Evolutionary conservation across 352 stramenopile genomes (phyloP).

Genomic region (Phytophthora cactorum): DNA sequence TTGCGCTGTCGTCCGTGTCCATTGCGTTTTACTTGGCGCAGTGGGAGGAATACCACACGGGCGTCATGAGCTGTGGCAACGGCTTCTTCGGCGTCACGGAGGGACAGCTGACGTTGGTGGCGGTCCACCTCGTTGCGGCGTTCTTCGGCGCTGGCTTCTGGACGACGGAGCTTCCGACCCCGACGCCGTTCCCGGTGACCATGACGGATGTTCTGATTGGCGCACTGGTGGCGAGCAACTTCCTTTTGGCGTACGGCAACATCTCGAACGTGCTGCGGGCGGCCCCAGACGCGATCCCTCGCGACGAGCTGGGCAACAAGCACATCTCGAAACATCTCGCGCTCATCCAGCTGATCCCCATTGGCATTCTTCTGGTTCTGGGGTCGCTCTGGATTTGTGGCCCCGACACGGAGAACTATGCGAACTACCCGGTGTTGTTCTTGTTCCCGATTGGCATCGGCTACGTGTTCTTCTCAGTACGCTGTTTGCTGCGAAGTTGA

Average conservation of each 20-base stretch:
- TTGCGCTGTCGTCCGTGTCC: slow-evolving; percentile 78
- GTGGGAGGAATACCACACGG: slow-evolving; percentile 91
- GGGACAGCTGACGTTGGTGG: slow-evolving; percentile 80
- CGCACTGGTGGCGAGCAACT: slow-evolving; percentile 73
- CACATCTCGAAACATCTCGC: slow-evolving; percentile 83
- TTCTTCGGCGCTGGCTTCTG: slow-evolving; percentile 68
- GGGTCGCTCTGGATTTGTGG: slow-evolving; percentile 80
- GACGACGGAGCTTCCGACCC: slow-evolving; percentile 45
- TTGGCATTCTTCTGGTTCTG: slow-evolving; percentile 59
- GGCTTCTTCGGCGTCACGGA: slow-evolving; percentile 86
- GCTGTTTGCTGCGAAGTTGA: slow-evolving; percentile 6
- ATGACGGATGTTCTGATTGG: slow-evolving; percentile 65
- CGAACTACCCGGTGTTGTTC: slow-evolving; percentile 75
- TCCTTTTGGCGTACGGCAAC: slow-evolving; percentile 80
- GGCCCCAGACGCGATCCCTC: slow-evolving; percentile 56
- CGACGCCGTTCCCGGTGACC: slow-evolving; percentile 28
- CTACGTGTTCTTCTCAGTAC: slow-evolving; percentile 88
- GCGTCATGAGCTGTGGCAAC: slow-evolving; percentile 90
- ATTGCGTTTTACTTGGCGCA: slow-evolving; percentile 87
- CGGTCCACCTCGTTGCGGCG: slow-evolving; percentile 63
- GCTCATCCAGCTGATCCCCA: slow-evolving; percentile 78
- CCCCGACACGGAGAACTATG: slow-evolving; percentile 68
- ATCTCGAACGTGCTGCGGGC: slow-evolving; percentile 74
- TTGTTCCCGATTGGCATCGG: slow-evolving; percentile 82
- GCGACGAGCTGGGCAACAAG: slow-evolving; percentile 83